Base-by-base conservation (phyloP, 2,329 filamentous ascomycete genomes). In the Ceratocystiopsis sp. region DNA sequence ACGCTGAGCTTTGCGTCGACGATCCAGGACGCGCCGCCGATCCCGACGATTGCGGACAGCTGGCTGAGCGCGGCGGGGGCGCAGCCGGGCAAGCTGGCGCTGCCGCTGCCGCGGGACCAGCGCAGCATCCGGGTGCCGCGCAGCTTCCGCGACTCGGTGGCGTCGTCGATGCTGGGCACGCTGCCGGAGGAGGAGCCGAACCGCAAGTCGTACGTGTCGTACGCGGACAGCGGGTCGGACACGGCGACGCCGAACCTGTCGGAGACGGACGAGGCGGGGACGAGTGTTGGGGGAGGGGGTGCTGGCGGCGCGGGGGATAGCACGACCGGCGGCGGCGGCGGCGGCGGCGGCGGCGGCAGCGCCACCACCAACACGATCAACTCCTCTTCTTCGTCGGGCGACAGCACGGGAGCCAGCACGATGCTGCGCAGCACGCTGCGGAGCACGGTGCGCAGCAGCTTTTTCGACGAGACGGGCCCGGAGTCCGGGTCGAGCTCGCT, bases 121-220 rank as follows among this genome's bases (percentile, higher is more conserved):
- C 61, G 61, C 40, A 42, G 40, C 19, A 57, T 61, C 35, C 63
- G 68, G 35, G 57, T 66, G 29, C 71, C 75, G 37, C 69, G 74
- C 25, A 69, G 71, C 6, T 93, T 83, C 59, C 76, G 89, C 43
- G 86, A 95, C 59, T 95, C 87, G 0, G 74, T 94, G 32, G 78
- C 86, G 9, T 94, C 86, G 1, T 93, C 85, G 29, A 75, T 93
- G 49, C 76, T 96, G 12, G 85, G 91, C 55, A 85, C 86, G 3
- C 69, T 95, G 3, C 85, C 93, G 53, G 89, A 96, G 60, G 91
- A 96, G 58, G 86, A 94, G 58, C 83, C 84, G 1, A 86, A 93
- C 59, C 77, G 91, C 53, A 94, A 94, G 60, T 95, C 87, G 1
- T 96, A 95, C 54, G 85, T 95, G n/a, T 94, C 81, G 0, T 84